phyloP scores from a whole-genome alignment of 768 basidiomycete genomes.

The Phylloporus rhodoxanthus region DNA sequence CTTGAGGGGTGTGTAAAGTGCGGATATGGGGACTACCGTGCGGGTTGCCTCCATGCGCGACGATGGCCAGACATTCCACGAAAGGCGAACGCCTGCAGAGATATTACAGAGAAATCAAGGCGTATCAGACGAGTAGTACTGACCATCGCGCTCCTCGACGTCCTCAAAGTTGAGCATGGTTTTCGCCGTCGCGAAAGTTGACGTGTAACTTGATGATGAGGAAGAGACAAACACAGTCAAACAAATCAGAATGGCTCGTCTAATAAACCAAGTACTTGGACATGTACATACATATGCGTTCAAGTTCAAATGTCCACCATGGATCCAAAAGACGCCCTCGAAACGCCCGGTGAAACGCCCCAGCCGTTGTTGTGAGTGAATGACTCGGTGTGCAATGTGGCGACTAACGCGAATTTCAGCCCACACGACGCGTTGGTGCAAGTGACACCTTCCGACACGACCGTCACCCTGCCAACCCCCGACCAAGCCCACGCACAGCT shows the following conservation, averaged over 20 bases:
- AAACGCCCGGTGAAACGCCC: not conserved
- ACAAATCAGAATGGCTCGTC: conserved; percentile 3
- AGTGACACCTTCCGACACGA: conserved; percentile 19
- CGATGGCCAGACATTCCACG: conserved; percentile 99
- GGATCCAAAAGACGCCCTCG: not conserved
- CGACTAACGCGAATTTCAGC: not conserved
- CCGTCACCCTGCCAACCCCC: conserved; percentile 28
- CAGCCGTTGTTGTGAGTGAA: not conserved
- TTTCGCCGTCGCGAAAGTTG: conserved; percentile 23
- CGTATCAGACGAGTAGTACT: conserved; percentile 17
- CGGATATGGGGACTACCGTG: conserved; percentile 97
- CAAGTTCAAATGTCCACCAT: not conserved
- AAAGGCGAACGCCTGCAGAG: conserved; percentile 76
- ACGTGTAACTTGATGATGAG: conserved; percentile 21
- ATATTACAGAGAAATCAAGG: not conserved
- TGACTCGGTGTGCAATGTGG: not conserved
- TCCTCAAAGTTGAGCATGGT: conserved; percentile 87
- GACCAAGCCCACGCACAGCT: conserved; percentile 17
- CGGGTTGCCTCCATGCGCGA: conserved; percentile 97
- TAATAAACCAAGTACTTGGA: not conserved
- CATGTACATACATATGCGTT: not conserved
- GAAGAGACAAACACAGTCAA: conserved; percentile 17
- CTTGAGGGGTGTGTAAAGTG: conserved; percentile 94
- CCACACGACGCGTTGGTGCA: not conserved
- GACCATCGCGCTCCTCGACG: conserved; percentile 94